A percentile compares a stretch with the other conserved stretches of the same genome.
These are phyloP conservation scores for Globisporangium parvum DNA, from an alignment of 352 stramenopile species.

Conservation along the genomic window DNA sequence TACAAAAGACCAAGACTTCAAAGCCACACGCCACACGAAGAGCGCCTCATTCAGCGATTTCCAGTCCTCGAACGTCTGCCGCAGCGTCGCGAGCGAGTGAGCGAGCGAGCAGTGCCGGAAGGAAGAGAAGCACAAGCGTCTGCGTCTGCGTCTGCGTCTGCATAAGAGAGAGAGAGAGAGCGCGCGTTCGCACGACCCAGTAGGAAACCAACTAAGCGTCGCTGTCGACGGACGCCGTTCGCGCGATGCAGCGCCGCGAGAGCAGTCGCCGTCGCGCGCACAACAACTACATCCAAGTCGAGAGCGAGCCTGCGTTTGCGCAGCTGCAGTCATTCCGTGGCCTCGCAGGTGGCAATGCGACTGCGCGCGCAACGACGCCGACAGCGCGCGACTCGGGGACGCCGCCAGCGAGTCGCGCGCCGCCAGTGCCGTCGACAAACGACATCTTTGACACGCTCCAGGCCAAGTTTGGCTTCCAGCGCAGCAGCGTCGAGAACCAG, in stretches of 20 bases:
- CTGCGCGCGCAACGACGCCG: slow-evolving; percentile 4
- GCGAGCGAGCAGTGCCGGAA: no score
- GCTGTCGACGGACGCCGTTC: no score
- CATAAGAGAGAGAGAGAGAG: no score
- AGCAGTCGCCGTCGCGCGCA: slow-evolving; percentile 26
- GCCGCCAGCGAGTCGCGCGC: slow-evolving; percentile 6
- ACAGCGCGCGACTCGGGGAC: slow-evolving; percentile 2
- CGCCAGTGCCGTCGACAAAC: slow-evolving; percentile 14
- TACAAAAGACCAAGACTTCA: no score
- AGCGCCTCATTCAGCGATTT: no score
- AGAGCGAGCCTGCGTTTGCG: slow-evolving; percentile 46
- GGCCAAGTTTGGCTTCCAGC: slow-evolving; percentile 78
- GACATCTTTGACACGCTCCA: slow-evolving; percentile 78
- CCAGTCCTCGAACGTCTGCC: no score
- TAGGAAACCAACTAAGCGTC: no score
- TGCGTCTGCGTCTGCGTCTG: no score
- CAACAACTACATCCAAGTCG: slow-evolving; percentile 77
- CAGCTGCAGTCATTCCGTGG: slow-evolving; percentile 62
- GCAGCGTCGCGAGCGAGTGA: no score
- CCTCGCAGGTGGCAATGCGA: neutral
- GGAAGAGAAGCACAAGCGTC: no score
- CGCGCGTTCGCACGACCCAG: no score
- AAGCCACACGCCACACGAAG: no score
- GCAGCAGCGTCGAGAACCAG: slow-evolving; percentile 68
- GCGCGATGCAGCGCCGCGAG: slow-evolving; percentile 13